Evolutionary conservation across 2,329 filamentous ascomycete genomes (phyloP).

Genomic region (Akanthomyces muscarius): DNA sequence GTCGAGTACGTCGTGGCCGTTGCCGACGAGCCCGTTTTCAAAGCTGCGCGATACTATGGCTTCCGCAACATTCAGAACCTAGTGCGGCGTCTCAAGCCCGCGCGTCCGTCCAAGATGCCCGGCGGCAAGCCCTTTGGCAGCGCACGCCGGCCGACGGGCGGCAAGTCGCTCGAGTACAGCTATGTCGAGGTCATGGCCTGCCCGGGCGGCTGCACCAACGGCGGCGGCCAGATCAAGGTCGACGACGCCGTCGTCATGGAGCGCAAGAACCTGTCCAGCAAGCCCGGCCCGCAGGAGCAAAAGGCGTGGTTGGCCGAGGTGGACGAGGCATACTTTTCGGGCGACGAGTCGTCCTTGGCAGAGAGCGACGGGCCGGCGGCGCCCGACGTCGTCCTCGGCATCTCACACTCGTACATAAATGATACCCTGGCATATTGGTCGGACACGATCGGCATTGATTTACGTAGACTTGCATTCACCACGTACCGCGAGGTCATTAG

Average conservation of each 20-base stretch:
- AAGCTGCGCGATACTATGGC: conserved; percentile 87
- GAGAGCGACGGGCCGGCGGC: conserved; percentile 24
- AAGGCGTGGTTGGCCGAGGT: conserved; percentile 79
- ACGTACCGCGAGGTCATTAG: conserved; percentile 91
- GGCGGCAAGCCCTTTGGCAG: conserved; percentile 62
- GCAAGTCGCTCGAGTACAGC: conserved; percentile 63
- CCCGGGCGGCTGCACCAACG: conserved; percentile 97
- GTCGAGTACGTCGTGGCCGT: conserved; percentile 72
- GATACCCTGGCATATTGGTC: conserved; percentile 74
- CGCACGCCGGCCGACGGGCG: conserved; percentile 44
- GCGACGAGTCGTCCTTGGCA: conserved; percentile 49
- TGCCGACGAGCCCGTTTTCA: conserved; percentile 60
- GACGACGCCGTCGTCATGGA: conserved; percentile 66
- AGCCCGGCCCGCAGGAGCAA: conserved; percentile 72
- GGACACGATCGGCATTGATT: conserved; percentile 61
- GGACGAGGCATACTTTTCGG: conserved; percentile 88
- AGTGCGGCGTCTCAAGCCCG: conserved; percentile 84
- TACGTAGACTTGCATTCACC: conserved; percentile 74
- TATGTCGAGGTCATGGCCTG: conserved; percentile 99
- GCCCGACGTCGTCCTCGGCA: conserved; percentile 54
- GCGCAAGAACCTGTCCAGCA: conserved; percentile 44
- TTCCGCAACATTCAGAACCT: conserved; percentile 99
- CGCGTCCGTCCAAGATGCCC: conserved; percentile 71
- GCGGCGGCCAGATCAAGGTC: conserved; percentile 90
- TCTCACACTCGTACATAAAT: conserved; percentile 63